A percentile compares a stretch with the other conserved stretches of the same genome.
Conservation (phyloP, 257 asterid species). For the Penstemon barbatus region DNA sequence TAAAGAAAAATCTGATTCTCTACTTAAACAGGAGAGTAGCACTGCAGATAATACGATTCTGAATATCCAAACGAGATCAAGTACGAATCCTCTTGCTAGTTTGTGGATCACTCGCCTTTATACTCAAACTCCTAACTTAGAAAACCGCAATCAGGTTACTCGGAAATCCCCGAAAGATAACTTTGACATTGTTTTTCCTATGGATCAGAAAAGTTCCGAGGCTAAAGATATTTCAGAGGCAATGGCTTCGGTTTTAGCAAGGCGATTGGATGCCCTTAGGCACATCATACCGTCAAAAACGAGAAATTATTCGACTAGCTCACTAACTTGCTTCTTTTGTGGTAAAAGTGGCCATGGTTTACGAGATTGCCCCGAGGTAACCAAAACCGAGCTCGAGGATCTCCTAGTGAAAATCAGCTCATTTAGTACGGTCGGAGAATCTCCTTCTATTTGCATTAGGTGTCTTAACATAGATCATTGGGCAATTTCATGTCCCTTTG, state of each 20-base stretch:
- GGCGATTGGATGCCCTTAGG: constrained; percentile 67
- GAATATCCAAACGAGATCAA: constrained; percentile 23
- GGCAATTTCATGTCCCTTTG: constrained; percentile 62
- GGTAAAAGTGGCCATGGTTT: constrained; percentile 60
- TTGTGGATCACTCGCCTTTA: constrained; percentile 72
- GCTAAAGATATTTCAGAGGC: constrained; percentile 40
- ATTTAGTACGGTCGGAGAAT: constrained; percentile 36
- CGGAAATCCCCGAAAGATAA: constrained; percentile 26
- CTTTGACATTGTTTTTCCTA: constrained; percentile 24
- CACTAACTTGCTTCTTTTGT: constrained; percentile 51
- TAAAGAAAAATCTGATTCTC: constrained; percentile 32
- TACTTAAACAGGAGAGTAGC: constrained; percentile 21
- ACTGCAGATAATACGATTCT: constrained; percentile 23
- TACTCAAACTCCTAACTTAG: constrained; percentile 31
- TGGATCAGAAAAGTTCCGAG: constrained; percentile 28
- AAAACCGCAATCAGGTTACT: constrained; percentile 26
- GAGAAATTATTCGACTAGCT: constrained; percentile 28
- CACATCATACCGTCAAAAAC: constrained; percentile 36
- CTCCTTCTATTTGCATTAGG: constrained; percentile 51
- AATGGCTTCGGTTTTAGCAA: constrained; percentile 59
- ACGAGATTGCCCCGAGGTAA: constrained; percentile 42
- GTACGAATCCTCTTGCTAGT: constrained; percentile 38
- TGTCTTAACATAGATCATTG: constrained; percentile 69
- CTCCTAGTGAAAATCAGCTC: constrained; percentile 43
- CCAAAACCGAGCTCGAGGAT: constrained; percentile 50